A percentile compares a stretch with the other conserved stretches of the same genome.
Conservation (phyloP, 2,329 filamentous ascomycete genomes). For the Trichophyton mentagrophytes region DNA sequence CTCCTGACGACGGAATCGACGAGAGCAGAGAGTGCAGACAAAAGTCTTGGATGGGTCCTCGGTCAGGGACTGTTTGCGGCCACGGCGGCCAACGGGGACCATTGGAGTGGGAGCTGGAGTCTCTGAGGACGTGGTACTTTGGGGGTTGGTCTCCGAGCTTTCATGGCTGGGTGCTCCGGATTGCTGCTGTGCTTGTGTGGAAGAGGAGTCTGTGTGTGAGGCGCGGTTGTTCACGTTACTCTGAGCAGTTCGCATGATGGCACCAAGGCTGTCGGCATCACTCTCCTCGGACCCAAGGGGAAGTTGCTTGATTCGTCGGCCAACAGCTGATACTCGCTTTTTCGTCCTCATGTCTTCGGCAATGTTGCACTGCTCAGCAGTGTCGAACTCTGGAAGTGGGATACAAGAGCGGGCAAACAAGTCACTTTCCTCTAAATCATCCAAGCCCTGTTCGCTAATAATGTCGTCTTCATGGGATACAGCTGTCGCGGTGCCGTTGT, state of each 20-base stretch:
- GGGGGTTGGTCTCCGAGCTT: constrained; percentile 36
- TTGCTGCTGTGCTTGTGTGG: constrained; percentile 20
- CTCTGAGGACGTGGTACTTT: constrained; percentile 34
- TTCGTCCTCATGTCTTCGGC: constrained; percentile 35
- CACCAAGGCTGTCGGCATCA: constrained; percentile 20
- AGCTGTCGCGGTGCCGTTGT: constrained; percentile 39
- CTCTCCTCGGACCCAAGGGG: constrained; percentile 15
- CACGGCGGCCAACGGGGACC: constrained; percentile 67
- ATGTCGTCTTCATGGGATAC: constrained; percentile 63
- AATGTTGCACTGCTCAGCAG: constrained; percentile 38
- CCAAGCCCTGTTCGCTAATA: constrained; percentile 62
- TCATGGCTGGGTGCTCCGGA: constrained; percentile 32
- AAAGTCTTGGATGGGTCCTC: constrained; percentile 98
- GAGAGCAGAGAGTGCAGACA: constrained; percentile 89
- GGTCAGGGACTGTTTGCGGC: constrained; percentile 94
- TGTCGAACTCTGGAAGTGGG: constrained; percentile 46
- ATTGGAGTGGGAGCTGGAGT: constrained; percentile 18
- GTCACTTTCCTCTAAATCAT: constrained; percentile 59
- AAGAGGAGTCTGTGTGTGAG: constrained; percentile 36
- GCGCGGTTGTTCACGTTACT: constrained; percentile 20
- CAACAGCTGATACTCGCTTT: constrained; percentile 30
- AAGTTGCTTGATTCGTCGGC: constrained; percentile 26
- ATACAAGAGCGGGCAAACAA: constrained; percentile 48
- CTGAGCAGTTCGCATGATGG: constrained; percentile 21
- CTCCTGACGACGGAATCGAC: constrained; percentile 94